These are phyloP conservation scores for Suillus paluster DNA, from an alignment of 768 basidiomycete species.

Conservation along the genomic window DNA sequence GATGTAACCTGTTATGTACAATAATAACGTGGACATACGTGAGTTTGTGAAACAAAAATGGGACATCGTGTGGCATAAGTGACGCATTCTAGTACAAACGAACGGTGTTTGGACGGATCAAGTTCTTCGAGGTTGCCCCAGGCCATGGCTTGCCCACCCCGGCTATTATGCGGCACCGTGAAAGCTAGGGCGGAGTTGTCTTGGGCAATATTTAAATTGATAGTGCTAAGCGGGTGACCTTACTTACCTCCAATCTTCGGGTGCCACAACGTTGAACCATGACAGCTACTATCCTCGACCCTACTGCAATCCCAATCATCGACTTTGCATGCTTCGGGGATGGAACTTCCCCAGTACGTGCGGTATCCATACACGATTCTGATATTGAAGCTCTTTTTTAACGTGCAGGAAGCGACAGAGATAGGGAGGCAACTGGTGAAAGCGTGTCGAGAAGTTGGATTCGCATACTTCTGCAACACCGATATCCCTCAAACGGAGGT, in stretches of 20 bases:
- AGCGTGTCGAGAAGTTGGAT: constrained; percentile 40
- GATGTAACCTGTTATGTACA: background rate
- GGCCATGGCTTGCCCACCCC: no score
- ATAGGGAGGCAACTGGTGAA: constrained; percentile 18
- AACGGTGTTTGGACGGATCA: no score
- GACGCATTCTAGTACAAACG: no score
- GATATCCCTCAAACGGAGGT: constrained; percentile 43
- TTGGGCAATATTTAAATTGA: no score
- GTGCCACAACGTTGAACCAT: background rate
- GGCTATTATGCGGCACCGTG: no score
- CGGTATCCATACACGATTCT: background rate
- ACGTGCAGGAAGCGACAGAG: constrained; percentile 17
- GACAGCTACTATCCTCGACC: background rate
- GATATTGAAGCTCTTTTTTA: background rate
- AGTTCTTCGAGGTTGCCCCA: no score
- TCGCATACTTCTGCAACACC: constrained; percentile 52
- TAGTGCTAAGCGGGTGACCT: no score
- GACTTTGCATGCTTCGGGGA: constrained; percentile 20
- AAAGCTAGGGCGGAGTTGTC: no score
- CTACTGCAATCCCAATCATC: constrained; percentile 13
- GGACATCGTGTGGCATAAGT: no score
- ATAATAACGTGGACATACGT: no score
- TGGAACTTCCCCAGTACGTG: constrained; percentile 16
- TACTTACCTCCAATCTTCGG: background rate
- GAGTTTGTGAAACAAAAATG: no score